Conservation (phyloP, 2,329 filamentous ascomycete genomes). For the Plectosphaerella cucumerina region DNA sequence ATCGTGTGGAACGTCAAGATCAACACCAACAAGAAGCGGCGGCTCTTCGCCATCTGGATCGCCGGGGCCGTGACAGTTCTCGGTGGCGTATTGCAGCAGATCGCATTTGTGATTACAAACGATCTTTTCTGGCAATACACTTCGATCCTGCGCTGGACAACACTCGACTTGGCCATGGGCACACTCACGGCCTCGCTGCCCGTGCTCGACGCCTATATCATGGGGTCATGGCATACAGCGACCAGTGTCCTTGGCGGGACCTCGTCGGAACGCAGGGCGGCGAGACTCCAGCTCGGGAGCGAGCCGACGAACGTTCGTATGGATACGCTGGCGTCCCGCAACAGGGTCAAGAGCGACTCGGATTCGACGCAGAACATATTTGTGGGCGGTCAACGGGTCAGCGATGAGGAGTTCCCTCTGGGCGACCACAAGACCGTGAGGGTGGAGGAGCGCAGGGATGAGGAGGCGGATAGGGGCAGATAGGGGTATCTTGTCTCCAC, state of each 20-base stretch:
- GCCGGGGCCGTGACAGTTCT: conserved; percentile 24
- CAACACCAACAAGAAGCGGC: conserved; percentile 20
- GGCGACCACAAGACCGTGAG: no score
- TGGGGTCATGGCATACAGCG: conserved; percentile 9
- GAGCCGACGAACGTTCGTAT: background rate
- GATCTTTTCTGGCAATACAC: conserved; percentile 20
- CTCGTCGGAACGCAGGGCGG: background rate
- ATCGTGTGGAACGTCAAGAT: conserved; percentile 28
- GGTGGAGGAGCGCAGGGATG: no score
- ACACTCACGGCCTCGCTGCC: conserved; percentile 26
- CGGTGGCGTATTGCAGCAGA: conserved; percentile 22
- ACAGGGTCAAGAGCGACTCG: background rate
- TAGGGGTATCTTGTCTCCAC: no score
- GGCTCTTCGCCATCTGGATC: conserved; percentile 25
- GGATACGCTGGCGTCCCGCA: background rate
- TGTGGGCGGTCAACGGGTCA: background rate
- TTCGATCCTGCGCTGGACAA: conserved; percentile 21
- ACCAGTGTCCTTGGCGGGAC: conserved; percentile 2
- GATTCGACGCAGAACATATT: background rate
- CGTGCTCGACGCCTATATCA: conserved; percentile 20
- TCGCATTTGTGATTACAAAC: conserved; percentile 13
- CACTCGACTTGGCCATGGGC: conserved; percentile 25
- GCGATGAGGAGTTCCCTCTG: conserved; percentile 25
- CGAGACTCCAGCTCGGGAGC: background rate
- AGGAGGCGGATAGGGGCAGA: no score